Evolutionary conservation across 2,329 filamentous ascomycete species (phyloP).

Genomic region (Colletotrichum horii): DNA sequence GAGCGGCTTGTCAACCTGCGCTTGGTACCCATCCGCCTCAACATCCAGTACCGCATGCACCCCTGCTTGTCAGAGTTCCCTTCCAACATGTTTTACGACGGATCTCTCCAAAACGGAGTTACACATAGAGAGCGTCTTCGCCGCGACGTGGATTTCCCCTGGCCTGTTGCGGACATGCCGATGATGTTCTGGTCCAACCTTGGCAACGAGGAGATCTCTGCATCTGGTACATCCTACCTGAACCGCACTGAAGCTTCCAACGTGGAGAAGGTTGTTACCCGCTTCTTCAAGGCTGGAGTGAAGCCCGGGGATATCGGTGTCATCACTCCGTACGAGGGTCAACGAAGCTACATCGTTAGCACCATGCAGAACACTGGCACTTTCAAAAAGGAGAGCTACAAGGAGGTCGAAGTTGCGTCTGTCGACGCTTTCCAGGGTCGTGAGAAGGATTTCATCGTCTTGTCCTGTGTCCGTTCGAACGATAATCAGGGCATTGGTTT

Average conservation of each 20-base stretch:
- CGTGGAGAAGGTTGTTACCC: constrained; percentile 97
- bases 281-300: constrained; percentile 99
- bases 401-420: constrained; percentile 97
- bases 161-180: constrained; percentile 90
- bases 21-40: constrained; percentile 87
- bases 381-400: constrained; percentile 98
- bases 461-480: constrained; percentile 97
- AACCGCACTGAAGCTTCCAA: constrained; percentile 97
- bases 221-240: constrained; percentile 95
- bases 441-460: constrained; percentile 98
- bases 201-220: constrained; percentile 97
- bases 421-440: constrained; percentile 98
- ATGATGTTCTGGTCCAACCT: constrained; percentile 99
- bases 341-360: constrained; percentile 96
- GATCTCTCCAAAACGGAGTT: constrained; percentile 94
- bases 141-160: constrained; percentile 95
- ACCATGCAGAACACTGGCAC: constrained; percentile 99
- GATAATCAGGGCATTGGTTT: constrained; percentile 99
- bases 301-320: constrained; percentile 93
- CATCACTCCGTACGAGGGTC: constrained; percentile 97
- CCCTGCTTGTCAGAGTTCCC: constrained; percentile 96
- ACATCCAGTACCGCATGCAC: constrained; percentile 99
- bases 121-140: constrained; percentile 87
- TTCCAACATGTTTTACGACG: constrained; percentile 99
- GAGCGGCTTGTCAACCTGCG: constrained; percentile 94